A percentile compares a stretch with the other conserved stretches of the same genome.
Evolutionary conservation across 176 grass and related monocot genomes (phyloP).

Genomic region (Zoysia japonica): DNA sequence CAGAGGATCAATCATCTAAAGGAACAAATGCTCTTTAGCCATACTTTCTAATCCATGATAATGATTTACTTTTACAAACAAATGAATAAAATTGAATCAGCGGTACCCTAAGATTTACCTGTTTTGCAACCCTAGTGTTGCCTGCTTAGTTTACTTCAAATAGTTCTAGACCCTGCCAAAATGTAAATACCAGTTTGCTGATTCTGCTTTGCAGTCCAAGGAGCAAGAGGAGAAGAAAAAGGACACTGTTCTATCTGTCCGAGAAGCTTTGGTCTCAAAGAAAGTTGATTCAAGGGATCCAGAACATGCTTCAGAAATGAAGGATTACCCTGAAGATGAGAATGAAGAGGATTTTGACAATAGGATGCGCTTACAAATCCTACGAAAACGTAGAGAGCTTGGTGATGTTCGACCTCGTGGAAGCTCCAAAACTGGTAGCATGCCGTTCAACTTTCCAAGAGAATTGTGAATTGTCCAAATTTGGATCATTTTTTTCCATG

Average conservation of each 20-base stretch:
- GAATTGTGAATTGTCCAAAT: conserved; percentile 15
- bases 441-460: conserved; percentile 28
- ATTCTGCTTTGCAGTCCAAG: conserved; percentile 53
- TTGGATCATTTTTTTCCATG: not conserved
- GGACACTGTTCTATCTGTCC: conserved; percentile 61
- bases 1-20: not conserved
- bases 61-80: conserved; percentile 2
- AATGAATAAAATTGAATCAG: not conserved
- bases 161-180: conserved; percentile 30
- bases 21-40: not conserved
- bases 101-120: not conserved
- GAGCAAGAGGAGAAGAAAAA: conserved; percentile 83
- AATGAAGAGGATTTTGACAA: conserved; percentile 85
- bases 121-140: not conserved
- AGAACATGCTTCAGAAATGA: conserved; percentile 38
- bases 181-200: conserved; percentile 7
- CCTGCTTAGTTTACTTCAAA: conserved; percentile 20
- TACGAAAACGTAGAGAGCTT: conserved; percentile 80
- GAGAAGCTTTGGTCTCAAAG: conserved; percentile 77
- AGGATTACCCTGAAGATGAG: conserved; percentile 65
- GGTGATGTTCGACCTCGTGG: conserved; percentile 51
- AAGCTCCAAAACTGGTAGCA: conserved; percentile 61
- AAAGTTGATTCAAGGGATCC: conserved; percentile 55
- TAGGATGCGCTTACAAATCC: conserved; percentile 81
- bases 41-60: not conserved